These are phyloP conservation scores for Russula foetens DNA, from an alignment of 768 basidiomycete genomes.

Conservation along the genomic window DNA sequence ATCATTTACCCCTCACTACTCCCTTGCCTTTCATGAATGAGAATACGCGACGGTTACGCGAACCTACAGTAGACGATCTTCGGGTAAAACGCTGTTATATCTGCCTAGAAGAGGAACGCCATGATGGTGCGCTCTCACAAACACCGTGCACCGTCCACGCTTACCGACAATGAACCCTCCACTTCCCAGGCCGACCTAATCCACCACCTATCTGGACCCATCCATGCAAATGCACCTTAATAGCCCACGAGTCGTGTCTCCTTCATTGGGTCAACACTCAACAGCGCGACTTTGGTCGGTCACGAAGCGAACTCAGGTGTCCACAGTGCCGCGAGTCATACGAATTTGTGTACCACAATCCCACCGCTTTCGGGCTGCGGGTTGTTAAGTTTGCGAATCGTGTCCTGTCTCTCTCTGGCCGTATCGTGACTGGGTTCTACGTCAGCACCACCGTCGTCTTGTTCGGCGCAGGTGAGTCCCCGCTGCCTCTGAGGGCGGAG, in stretches of 20 bases:
- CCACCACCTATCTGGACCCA: slow-evolving; percentile 63
- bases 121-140: slow-evolving; percentile 30
- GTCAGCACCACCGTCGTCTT: slow-evolving; percentile 44
- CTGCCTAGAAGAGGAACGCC: slow-evolving; percentile 63
- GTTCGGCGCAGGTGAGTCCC: slow-evolving; percentile 46
- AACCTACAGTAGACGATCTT: slow-evolving; percentile 30
- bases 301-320: slow-evolving; percentile 66
- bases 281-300: slow-evolving; percentile 45
- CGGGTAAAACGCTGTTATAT: slow-evolving; percentile 75
- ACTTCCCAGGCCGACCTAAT: slow-evolving; percentile 33
- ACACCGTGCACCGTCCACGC: too few relatives aligned
- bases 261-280: slow-evolving; percentile 73
- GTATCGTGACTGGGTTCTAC: slow-evolving; percentile 42
- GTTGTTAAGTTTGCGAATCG: slow-evolving; percentile 45
- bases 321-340: slow-evolving; percentile 67
- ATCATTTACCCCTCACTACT: too few relatives aligned
- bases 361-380: slow-evolving; percentile 40
- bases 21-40: neutral
- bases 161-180: neutral
- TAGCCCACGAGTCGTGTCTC: slow-evolving; percentile 75
- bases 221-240: slow-evolving; percentile 71
- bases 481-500: too few relatives aligned
- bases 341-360: slow-evolving; percentile 58
- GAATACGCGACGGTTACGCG: too few relatives aligned
- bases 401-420: slow-evolving; percentile 41